Percentiles rank a stretch among this genome's conserved stretches.
Conservation (phyloP, 1,139 yeast genomes). For the Blastobotrys illinoisensis region DNA sequence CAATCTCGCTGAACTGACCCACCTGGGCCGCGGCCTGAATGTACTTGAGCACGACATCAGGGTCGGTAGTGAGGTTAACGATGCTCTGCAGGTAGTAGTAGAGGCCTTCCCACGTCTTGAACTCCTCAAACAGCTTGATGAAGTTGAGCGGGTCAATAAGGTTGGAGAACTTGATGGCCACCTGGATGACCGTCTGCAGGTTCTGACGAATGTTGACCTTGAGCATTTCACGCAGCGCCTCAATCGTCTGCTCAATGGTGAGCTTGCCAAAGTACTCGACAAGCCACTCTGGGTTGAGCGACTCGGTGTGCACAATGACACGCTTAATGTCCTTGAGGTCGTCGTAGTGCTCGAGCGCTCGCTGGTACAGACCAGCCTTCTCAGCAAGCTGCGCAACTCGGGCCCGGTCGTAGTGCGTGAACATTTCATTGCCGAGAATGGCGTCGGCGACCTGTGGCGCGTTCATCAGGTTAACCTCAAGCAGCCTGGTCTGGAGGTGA, state of each 20-base stretch:
- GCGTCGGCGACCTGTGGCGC: constrained; percentile 99
- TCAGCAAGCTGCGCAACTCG: constrained; percentile 89
- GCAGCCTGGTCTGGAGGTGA: constrained; percentile 87
- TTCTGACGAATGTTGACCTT: constrained; percentile 78
- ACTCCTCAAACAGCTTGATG: constrained; percentile 88
- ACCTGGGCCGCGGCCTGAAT: constrained; percentile 89
- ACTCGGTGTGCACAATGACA: constrained; percentile 82
- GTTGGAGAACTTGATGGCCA: constrained; percentile 93
- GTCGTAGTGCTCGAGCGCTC: constrained; percentile 93
- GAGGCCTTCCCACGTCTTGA: constrained; percentile 86
- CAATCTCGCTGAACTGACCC: constrained; percentile 90
- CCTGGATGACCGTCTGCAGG: constrained; percentile 90
- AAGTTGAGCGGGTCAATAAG: constrained; percentile 80
- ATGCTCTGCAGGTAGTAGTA: constrained; percentile 90
- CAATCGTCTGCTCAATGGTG: constrained; percentile 88
- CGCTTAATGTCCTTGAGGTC: constrained; percentile 94
- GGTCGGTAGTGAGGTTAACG: constrained; percentile 89
- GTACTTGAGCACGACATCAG: constrained; percentile 93
- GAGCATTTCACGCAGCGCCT: constrained; percentile 82
- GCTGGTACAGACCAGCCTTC: constrained; percentile 87
- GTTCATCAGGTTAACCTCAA: constrained; percentile 87
- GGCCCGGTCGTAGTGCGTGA: constrained; percentile 91
- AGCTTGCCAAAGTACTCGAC: constrained; percentile 89
- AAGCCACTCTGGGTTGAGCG: constrained; percentile 89
- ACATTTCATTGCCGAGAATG: constrained; percentile 91